Percentiles rank a stretch among this genome's conserved stretches.
These are phyloP conservation scores for Lasiodiplodia sp. DNA, from an alignment of 2,329 filamentous ascomycete genomes.

Conservation along the genomic window DNA sequence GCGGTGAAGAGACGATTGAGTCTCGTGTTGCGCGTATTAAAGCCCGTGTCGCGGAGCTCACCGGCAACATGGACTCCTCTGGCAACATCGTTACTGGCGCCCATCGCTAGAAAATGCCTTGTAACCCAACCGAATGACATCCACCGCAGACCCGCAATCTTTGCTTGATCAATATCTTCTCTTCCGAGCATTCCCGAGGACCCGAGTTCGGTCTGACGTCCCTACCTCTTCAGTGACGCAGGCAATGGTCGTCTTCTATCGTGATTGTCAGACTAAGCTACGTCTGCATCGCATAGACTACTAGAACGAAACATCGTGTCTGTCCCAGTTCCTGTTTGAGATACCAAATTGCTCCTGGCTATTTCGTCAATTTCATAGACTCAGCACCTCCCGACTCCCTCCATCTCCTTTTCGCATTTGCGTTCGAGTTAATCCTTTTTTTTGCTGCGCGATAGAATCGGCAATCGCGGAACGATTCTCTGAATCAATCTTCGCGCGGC, in stretches of 20 bases:
- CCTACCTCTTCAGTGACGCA: neutral
- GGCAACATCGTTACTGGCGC: slow-evolving; percentile 29
- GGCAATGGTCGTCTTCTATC: neutral
- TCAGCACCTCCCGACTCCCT: neutral
- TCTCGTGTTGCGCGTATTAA: slow-evolving; percentile 97
- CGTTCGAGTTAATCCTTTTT: neutral
- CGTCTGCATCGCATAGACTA: neutral
- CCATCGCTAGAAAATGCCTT: neutral
- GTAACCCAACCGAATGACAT: neutral
- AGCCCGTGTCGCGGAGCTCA: slow-evolving; percentile 92
- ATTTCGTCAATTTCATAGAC: neutral
- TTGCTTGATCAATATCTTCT: neutral
- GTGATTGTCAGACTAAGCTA: neutral
- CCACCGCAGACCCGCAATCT: neutral
- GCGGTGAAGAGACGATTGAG: slow-evolving; percentile 95
- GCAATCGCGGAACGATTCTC: neutral
- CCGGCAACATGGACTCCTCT: slow-evolving; percentile 71
- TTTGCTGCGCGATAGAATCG: slow-evolving; percentile 3
- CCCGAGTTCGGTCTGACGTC: slow-evolving; percentile 1
- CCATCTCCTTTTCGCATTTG: slow-evolving; percentile 4
- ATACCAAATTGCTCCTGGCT: slow-evolving; percentile 21
- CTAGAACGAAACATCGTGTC: neutral
- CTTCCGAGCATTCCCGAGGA: slow-evolving; percentile 8
- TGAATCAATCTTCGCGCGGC: neutral
- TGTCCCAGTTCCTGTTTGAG: slow-evolving; percentile 1